Percentiles rank a stretch among this genome's conserved stretches.
Evolutionary conservation across 805 yeast genomes (phyloP).

Genomic region (Debaryomyces prosopidis): DNA sequence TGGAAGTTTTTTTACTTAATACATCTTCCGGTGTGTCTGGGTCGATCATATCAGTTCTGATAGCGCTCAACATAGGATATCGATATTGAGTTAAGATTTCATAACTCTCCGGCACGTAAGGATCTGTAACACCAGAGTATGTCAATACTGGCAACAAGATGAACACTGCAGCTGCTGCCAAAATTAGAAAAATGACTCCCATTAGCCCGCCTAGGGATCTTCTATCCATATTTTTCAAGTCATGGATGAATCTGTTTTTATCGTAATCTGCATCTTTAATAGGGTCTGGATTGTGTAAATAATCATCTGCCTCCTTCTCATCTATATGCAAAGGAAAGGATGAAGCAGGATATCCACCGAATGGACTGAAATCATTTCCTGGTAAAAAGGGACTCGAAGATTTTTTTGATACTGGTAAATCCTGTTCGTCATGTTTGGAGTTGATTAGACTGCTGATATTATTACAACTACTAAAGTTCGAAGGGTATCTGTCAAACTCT

Average conservation of each 20-base stretch:
- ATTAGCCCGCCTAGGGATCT: conserved; percentile 59
- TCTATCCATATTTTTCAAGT: conserved; percentile 64
- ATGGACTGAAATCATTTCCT: conserved; percentile 73
- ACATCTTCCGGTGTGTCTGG: conserved; percentile 42
- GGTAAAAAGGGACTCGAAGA: conserved; percentile 36
- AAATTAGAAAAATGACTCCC: conserved; percentile 55
- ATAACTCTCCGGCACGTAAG: conserved; percentile 28
- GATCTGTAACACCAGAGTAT: conserved; percentile 62
- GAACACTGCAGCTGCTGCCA: conserved; percentile 67
- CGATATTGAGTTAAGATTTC: conserved; percentile 47
- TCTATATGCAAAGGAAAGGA: conserved; percentile 87
- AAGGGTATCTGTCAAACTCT: conserved; percentile 68
- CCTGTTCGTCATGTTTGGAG: conserved; percentile 15
- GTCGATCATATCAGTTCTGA: conserved; percentile 36
- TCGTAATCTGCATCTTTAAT: conserved; percentile 86
- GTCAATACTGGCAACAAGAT: conserved; percentile 83
- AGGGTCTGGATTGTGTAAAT: conserved; percentile 94
- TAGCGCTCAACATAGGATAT: conserved; percentile 38
- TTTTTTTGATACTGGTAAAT: conserved; percentile 19
- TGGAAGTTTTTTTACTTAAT: conserved; percentile 13
- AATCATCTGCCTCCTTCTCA: conserved; percentile 94
- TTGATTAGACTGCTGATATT: conserved; percentile 11
- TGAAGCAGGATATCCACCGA: conserved; percentile 94
- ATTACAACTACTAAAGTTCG: conserved; percentile 20
- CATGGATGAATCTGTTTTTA: conserved; percentile 61